Percentiles rank a stretch among this genome's conserved stretches.
These are phyloP conservation scores for Hyphochytrium catenoides DNA, from an alignment of 352 stramenopile species.

Conservation along the genomic window DNA sequence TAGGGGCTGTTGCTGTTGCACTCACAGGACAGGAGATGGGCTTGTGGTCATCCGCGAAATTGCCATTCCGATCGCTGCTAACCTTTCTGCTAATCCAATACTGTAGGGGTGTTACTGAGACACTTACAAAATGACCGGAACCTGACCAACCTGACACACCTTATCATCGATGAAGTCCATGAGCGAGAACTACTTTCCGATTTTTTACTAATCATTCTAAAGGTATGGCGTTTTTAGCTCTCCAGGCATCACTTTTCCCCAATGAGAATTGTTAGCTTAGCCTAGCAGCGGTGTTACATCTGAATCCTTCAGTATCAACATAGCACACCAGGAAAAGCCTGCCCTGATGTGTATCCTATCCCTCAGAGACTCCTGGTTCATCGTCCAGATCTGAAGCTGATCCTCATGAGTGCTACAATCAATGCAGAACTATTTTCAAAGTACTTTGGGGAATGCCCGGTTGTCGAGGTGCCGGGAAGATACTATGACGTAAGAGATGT, in stretches of 20 bases:
- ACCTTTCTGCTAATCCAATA: background rate
- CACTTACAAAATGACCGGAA: slow-evolving; percentile 47
- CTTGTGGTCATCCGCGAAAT: no score
- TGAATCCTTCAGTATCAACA: no score
- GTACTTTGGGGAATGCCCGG: slow-evolving; percentile 65
- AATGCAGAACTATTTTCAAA: slow-evolving; percentile 70
- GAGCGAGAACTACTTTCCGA: slow-evolving; percentile 85
- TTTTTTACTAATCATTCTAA: slow-evolving; percentile 84
- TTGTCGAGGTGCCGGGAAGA: slow-evolving; percentile 43
- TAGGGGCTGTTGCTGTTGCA: no score
- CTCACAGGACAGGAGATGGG: no score
- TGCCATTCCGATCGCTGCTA: no score
- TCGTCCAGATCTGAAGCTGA: slow-evolving; percentile 56
- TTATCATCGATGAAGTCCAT: slow-evolving; percentile 90
- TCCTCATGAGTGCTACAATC: slow-evolving; percentile 89
- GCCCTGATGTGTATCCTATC: no score
- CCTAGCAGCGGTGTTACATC: no score
- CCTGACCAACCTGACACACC: slow-evolving; percentile 55
- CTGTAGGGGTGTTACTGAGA: slow-evolving; percentile 35
- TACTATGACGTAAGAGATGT: slow-evolving; percentile 73
- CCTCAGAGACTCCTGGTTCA: slow-evolving; percentile 37
- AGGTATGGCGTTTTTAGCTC: slow-evolving; percentile 19
- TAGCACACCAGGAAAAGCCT: no score
- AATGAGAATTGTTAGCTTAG: no score
- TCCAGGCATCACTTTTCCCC: no score